Conservation (phyloP, 1,284 basidiomycete genomes). For the Ustilago tritici region DNA sequence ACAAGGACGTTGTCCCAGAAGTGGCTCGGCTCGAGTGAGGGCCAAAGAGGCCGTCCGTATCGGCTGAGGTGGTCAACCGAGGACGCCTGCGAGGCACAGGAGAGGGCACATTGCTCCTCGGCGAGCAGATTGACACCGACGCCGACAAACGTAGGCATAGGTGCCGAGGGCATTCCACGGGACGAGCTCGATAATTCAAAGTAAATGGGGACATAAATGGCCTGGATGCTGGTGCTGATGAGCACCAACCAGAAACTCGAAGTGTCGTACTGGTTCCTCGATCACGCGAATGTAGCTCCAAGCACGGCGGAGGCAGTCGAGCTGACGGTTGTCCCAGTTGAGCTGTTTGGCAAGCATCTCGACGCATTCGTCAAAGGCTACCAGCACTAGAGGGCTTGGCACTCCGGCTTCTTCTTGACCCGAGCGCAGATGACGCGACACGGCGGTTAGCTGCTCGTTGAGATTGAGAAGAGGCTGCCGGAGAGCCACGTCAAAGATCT, state of each 20-base stretch:
- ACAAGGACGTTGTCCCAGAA: conserved; percentile 10
- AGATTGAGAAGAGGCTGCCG: background rate
- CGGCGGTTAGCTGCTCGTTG: background rate
- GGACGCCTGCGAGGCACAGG: background rate
- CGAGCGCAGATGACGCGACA: background rate
- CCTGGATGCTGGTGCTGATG: background rate
- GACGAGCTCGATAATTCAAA: background rate
- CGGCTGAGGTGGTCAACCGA: background rate
- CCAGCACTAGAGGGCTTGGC: background rate
- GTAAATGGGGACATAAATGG: background rate
- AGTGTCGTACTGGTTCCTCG: background rate
- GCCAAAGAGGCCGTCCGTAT: conserved; percentile 20
- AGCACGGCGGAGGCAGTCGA: background rate
- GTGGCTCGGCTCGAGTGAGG: background rate
- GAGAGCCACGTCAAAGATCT: background rate
- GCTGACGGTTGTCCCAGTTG: background rate
- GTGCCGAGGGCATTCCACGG: background rate
- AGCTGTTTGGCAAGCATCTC: background rate
- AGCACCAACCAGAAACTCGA: background rate
- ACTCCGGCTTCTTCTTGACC: too few relatives aligned
- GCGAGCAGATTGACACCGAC: background rate
- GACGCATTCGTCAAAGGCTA: background rate
- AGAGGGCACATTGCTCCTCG: background rate
- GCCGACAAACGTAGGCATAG: background rate
- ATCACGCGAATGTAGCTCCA: background rate